A percentile compares a stretch with the other conserved stretches of the same genome.
phyloP scores from a whole-genome alignment of 2,329 filamentous ascomycete genomes.

The Alternaria sp. region DNA sequence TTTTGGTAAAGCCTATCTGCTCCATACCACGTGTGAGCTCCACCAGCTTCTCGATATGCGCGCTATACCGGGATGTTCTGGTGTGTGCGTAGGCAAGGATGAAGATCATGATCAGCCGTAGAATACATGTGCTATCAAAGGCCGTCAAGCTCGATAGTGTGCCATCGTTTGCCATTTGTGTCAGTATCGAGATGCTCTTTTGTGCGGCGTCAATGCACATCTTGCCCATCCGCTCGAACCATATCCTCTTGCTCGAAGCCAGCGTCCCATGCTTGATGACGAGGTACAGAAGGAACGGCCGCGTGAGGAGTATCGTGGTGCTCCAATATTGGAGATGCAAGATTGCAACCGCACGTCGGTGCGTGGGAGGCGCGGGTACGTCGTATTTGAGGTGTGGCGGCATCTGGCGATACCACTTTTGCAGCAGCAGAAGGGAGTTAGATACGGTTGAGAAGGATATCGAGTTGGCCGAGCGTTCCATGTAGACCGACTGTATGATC shows the following conservation, averaged over 20 bases:
- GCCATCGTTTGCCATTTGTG: slow-evolving; percentile 34
- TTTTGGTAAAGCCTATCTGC: slow-evolving; percentile 44
- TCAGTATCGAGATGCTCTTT: slow-evolving; percentile 34
- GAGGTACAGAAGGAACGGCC: slow-evolving; percentile 44
- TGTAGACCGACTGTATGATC: slow-evolving; percentile 45
- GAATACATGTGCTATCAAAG: slow-evolving; percentile 45
- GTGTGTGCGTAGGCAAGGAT: slow-evolving; percentile 44
- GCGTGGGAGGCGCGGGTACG: slow-evolving; percentile 37
- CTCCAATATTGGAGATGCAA: slow-evolving; percentile 47
- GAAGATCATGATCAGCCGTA: slow-evolving; percentile 44
- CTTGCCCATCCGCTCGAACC: slow-evolving; percentile 44
- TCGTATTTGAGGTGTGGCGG: slow-evolving; percentile 42
- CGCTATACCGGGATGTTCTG: slow-evolving; percentile 31
- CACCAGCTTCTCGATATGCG: slow-evolving; percentile 35
- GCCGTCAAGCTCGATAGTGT: slow-evolving; percentile 42
- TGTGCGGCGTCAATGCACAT: slow-evolving; percentile 43
- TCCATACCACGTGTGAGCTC: slow-evolving; percentile 34
- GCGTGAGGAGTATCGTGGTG: slow-evolving; percentile 41
- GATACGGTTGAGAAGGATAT: slow-evolving; percentile 46
- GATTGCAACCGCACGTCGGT: slow-evolving; percentile 43
- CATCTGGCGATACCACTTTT: slow-evolving; percentile 42
- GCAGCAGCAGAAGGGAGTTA: slow-evolving; percentile 37
- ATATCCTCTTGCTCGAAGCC: slow-evolving; percentile 34
- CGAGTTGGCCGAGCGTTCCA: slow-evolving; percentile 36
- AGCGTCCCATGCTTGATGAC: slow-evolving; percentile 37